Evolutionary conservation across 192 early-diverging fungal genomes (phyloP).

Genomic region (Anaeromyces robustus): DNA sequence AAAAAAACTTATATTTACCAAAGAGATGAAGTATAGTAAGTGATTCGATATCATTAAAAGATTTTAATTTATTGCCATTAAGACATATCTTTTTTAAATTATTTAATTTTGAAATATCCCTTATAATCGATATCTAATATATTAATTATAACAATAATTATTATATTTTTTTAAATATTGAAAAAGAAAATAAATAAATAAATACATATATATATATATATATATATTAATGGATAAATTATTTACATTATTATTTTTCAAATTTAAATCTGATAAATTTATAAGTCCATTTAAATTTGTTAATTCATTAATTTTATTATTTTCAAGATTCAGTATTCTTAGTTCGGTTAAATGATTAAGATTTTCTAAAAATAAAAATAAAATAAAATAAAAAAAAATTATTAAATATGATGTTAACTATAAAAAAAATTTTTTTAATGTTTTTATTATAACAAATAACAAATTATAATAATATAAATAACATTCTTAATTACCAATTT

Average conservation of each 20-base stretch:
- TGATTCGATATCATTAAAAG: not conserved
- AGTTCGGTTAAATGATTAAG: conserved; percentile 16
- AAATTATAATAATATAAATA: not conserved
- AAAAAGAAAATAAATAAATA: too few relatives aligned
- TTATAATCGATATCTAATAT: conserved; percentile 12
- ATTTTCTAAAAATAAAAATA: conserved; percentile 22
- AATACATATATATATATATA: conserved; percentile 9
- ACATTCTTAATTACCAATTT: conserved; percentile 13
- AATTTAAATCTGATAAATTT: conserved; percentile 24
- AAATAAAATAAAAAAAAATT: too few relatives aligned
- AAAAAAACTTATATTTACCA: not conserved
- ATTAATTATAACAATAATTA: conserved; percentile 7
- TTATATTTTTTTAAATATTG: too few relatives aligned
- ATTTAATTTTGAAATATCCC: conserved; percentile 4
- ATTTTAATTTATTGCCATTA: conserved; percentile 11
- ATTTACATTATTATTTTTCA: conserved; percentile 25
- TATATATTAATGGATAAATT: not conserved
- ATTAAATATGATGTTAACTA: too few relatives aligned
- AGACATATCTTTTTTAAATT: conserved; percentile 14
- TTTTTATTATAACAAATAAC: too few relatives aligned
- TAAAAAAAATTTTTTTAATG: too few relatives aligned
- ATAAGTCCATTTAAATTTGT: conserved; percentile 6
- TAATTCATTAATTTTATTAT: conserved; percentile 18
- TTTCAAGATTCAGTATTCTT: conserved; percentile 29
- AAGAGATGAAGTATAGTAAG: not conserved